Percentiles rank a stretch among this genome's conserved stretches.
These are phyloP conservation scores for Fraxinus albicans DNA, from an alignment of 305 asterid genomes.

Conservation along the genomic window DNA sequence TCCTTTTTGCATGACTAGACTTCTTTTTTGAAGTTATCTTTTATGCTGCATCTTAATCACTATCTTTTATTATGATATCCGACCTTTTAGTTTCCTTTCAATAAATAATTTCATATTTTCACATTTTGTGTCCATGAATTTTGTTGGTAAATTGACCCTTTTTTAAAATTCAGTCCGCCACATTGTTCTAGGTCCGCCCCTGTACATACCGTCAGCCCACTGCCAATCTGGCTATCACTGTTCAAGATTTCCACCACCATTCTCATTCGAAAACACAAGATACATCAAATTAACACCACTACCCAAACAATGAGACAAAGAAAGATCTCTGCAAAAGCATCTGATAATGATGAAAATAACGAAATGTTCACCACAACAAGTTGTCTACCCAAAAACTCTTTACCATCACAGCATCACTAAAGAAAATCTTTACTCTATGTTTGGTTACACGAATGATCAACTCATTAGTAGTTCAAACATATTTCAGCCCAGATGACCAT, in stretches of 20 bases:
- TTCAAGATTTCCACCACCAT: constrained; percentile 39
- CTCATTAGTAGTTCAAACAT: constrained; percentile 22
- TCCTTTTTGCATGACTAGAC: no score
- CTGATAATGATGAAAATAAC: background rate
- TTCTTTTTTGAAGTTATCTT: no score
- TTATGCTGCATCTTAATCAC: no score
- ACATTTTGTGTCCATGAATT: no score
- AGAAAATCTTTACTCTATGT: constrained; percentile 43
- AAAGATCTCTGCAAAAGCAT: background rate
- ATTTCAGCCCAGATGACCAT: constrained; percentile 1
- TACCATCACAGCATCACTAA: constrained; percentile 19
- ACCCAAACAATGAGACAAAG: constrained; percentile 22
- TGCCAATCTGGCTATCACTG: constrained; percentile 16
- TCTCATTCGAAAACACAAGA: background rate
- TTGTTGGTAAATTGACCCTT: no score
- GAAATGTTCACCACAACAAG: background rate
- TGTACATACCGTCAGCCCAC: background rate
- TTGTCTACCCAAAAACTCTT: background rate
- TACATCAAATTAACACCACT: constrained; percentile 17
- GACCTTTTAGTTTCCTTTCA: background rate
- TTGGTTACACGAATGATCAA: constrained; percentile 42
- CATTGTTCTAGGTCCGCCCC: background rate
- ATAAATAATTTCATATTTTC: no score
- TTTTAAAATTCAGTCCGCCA: background rate
- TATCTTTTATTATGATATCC: no score